Evolutionary conservation across 2,329 filamentous ascomycete genomes (phyloP), one percentile per base, ranked within the genome.

Genomic region (Coleophoma eucalyptorum): DNA sequence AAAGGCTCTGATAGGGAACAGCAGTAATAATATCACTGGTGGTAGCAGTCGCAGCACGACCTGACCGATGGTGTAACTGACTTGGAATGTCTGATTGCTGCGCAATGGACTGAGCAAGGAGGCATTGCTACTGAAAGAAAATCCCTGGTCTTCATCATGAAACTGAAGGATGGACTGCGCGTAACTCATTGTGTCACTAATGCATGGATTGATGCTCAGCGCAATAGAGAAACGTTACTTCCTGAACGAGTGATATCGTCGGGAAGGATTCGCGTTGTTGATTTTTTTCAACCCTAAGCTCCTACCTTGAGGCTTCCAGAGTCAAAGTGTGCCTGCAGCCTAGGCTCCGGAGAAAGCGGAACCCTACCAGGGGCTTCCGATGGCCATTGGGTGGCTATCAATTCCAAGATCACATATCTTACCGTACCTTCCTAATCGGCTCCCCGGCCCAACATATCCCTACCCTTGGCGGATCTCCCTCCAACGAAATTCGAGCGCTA

Each of bases 1-100:
- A 33, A 34, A 48, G 1, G 34, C 16, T n/a, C 49, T 16, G 16
- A 48, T 20, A 13, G 44, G 49, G 15, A 51, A 32, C 13, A 51
- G 16, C 31, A 43, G 31, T 21, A 51, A 33, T 8, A 51, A 48
- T n/a, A 48, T 26, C 4, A 16, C 49, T 4, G 48, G 26, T 3
- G 26, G 26, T 26, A 46, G n/a, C 21, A 46, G 19, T 33, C 32
- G 26, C 43, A 46, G n/a, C n/a, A 18, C 43, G 26, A 46, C 19
- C n/a, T 46, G 43, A 35, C 13, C 5, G 13, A 11, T 34, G 3
- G 31, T 46, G 43, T 46, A 41, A 5, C n/a, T 41, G 38, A 5
- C n/a, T 5, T 3, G n/a, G 38, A 41, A 16, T 3, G 38, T 5
- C 35, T 3, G 35, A 38, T 38, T 15, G 18, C 7, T 38, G 12